phyloP scores from a whole-genome alignment of 352 stramenopile genomes.

The Globisporangium parvum region DNA sequence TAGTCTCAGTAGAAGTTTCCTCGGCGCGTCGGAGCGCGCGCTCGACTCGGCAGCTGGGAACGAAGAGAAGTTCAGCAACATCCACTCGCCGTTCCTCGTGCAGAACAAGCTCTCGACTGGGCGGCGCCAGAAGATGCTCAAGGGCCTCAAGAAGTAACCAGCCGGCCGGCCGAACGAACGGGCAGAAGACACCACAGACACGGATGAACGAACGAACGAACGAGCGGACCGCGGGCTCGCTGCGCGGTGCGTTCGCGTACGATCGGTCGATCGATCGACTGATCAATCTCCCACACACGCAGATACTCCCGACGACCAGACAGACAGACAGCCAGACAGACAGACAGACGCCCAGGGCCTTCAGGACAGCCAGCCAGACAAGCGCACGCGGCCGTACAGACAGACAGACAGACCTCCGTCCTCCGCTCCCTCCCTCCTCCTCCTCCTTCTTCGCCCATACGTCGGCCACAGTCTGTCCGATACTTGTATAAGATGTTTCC shows the following conservation, averaged over 20 bases:
- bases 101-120: conserved; percentile 85
- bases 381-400: too few relatives aligned
- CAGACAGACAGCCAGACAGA: too few relatives aligned
- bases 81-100: conserved; percentile 80
- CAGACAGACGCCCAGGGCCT: too few relatives aligned
- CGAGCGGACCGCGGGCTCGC: neutral
- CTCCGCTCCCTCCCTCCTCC: neutral
- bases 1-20: conserved; percentile 62
- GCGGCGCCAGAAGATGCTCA: conserved; percentile 85
- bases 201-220: conserved; percentile 17
- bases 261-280: neutral
- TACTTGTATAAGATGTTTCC: neutral
- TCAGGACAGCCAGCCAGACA: too few relatives aligned
- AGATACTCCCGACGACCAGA: too few relatives aligned
- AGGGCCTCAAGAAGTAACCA: conserved; percentile 81
- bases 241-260: conserved; percentile 2
- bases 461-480: neutral
- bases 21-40: conserved; percentile 17
- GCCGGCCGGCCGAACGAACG: neutral
- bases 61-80: conserved; percentile 83
- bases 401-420: neutral
- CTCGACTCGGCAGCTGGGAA: conserved; percentile 39
- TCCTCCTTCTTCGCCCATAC: neutral
- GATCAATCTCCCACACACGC: too few relatives aligned
- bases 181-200: too few relatives aligned